Evolutionary conservation across 371 early-diverging fungal species (phyloP).

Genomic region (Apophysomyces ossiformis): DNA sequence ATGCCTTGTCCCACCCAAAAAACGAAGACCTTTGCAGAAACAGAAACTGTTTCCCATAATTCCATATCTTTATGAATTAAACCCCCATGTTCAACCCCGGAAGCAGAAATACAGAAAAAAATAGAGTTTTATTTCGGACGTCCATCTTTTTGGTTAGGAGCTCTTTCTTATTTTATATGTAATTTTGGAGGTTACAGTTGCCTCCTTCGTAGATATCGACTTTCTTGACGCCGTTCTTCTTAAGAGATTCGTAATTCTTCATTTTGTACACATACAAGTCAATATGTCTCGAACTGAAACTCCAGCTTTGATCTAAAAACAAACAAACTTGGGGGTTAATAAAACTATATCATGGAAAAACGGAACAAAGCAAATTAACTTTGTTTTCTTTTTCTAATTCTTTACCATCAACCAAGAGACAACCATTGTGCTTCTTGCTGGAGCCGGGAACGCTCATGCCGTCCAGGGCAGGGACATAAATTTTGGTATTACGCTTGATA

Average conservation of each 20-base stretch:
- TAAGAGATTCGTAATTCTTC: constrained; percentile 31
- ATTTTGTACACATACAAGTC: constrained; percentile 33
- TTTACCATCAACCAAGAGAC: constrained; percentile 29
- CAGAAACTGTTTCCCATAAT: constrained; percentile 9
- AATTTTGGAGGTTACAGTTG: constrained; percentile 32
- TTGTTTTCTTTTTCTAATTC: background rate
- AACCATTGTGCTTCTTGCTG: constrained; percentile 38
- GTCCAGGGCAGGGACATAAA: constrained; percentile 31
- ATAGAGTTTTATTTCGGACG: no score
- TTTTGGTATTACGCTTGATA: constrained; percentile 39
- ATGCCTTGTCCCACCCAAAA: background rate
- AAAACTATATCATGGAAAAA: no score
- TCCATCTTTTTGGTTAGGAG: no score
- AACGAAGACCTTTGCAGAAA: no score
- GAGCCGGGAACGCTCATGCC: constrained; percentile 30
- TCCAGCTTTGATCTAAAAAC: constrained; percentile 33
- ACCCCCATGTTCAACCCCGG: background rate
- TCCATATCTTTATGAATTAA: constrained; percentile 12
- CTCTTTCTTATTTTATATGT: constrained; percentile 22
- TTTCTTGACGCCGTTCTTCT: constrained; percentile 25
- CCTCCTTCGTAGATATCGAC: constrained; percentile 41
- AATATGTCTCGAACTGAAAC: constrained; percentile 33
- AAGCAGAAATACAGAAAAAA: no score
- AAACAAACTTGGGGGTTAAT: no score
- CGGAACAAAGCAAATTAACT: no score